Conservation (phyloP, 306 rosid genomes). For the Gastrolobium bilobum region DNA sequence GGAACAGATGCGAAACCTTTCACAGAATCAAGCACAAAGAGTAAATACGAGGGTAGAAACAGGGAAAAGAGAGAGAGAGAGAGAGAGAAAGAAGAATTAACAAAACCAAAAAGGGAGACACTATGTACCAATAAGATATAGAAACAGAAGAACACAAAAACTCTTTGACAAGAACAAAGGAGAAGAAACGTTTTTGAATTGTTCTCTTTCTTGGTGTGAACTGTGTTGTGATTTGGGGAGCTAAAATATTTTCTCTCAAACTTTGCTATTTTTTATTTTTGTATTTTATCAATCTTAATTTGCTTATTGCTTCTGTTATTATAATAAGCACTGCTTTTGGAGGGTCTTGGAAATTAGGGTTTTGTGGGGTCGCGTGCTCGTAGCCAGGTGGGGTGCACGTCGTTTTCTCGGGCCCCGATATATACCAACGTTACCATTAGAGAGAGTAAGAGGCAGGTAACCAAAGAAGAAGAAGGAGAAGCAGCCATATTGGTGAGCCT, state of each 20-base stretch:
- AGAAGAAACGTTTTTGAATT: constrained; percentile 31
- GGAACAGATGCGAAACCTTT: constrained; percentile 68
- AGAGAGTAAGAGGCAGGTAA: not conserved
- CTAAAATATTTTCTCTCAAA: constrained; percentile 21
- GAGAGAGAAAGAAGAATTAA: constrained; percentile 25
- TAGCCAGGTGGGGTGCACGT: constrained; percentile 75
- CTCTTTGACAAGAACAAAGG: constrained; percentile 51
- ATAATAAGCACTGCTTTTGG: constrained; percentile 59
- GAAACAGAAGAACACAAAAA: constrained; percentile 37
- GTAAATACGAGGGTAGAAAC: constrained; percentile 35
- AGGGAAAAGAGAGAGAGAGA: constrained; percentile 19
- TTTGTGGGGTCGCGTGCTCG: constrained; percentile 81
- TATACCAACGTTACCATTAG: constrained; percentile 24
- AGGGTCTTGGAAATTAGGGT: constrained; percentile 83
- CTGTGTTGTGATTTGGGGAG: constrained; percentile 65
- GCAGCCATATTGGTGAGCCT: not conserved
- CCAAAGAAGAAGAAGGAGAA: not conserved
- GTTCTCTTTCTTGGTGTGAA: constrained; percentile 41
- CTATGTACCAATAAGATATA: constrained; percentile 42
- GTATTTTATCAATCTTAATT: too few species aligned
- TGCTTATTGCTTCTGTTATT: not conserved
- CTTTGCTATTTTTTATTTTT: not conserved
- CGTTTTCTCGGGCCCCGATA: constrained; percentile 62
- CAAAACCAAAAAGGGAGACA: constrained; percentile 29
- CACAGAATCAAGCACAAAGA: constrained; percentile 59